Conservation (phyloP, 23 red algal genomes). For the Gracilariopsis chorda region DNA sequence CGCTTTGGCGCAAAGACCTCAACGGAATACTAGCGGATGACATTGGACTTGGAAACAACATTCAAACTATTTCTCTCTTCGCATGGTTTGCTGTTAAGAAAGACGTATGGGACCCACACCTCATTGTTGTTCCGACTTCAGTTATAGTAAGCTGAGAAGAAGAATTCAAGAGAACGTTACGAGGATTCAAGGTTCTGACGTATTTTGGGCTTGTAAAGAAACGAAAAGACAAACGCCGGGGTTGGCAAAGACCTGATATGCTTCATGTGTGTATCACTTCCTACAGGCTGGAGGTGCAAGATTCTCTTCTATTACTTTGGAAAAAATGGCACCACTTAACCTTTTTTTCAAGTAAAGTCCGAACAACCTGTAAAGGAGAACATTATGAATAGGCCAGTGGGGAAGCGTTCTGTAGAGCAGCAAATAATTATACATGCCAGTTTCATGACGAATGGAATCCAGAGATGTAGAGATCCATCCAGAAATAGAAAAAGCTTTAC, state of each 20-base stretch:
- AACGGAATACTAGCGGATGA: conserved; percentile 96
- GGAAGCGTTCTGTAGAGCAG: conserved; percentile 71
- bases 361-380: conserved; percentile 85
- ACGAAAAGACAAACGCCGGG: conserved; percentile 53
- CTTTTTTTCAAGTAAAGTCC: conserved; percentile 76
- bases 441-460: conserved; percentile 30
- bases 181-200: conserved; percentile 77
- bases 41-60: conserved; percentile 94
- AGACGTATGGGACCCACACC: conserved; percentile 76
- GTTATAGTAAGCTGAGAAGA: conserved; percentile 91
- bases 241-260: conserved; percentile 64
- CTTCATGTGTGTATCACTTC: conserved; percentile 89
- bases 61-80: conserved; percentile 84
- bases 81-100: conserved; percentile 71
- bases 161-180: conserved; percentile 88
- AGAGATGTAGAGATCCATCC: too few relatives aligned
- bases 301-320: conserved; percentile 45
- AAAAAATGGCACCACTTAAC: conserved; percentile 83
- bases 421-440: conserved; percentile 56
- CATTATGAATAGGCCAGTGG: conserved; percentile 67
- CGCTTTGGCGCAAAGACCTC: conserved; percentile 68
- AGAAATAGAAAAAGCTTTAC: too few relatives aligned
- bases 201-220: conserved; percentile 76
- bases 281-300: conserved; percentile 71
- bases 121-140: conserved; percentile 89